Base-by-base conservation (phyloP, 2,329 filamentous ascomycete species). In the Mycosphaerelloides madeirae region DNA sequence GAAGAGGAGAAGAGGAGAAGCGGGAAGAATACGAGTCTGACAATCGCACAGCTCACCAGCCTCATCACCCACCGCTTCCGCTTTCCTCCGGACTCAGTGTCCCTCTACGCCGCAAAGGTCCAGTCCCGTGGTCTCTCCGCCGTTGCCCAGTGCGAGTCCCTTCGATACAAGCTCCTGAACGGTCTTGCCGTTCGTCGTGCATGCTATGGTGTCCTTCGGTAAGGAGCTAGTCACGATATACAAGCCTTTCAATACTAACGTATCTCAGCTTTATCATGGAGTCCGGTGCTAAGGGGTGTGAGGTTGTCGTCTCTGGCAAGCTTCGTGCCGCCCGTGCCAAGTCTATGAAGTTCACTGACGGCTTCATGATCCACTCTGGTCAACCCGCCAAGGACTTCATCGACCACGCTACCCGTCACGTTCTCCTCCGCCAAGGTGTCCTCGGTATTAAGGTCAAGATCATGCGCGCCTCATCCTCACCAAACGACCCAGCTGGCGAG, bases 51-150 rank as follows among this genome's bases (percentile, higher is more conserved):
- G 83, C 89, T 98, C 76, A 98, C 93, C 72, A 96, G 89, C 68
- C 85, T 98, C 72, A 98, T 98, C 82, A 94, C 98, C 82, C 97
- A 98, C 87, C 90, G 93, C 71, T 98, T 98, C 87, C 96, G 96
- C 83, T 98, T 98, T 85, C 91, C 93, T 77, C 91, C 97, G 81
- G 97, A 97, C 87, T 94, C 86, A 65, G 93, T 98, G 73, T 97
- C 93, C 61, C 89, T 98, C 70, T 98, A 98, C 76, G 93, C 93
- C 77, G 94, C 93, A 76, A 98, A 98, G 85, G 93, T 98, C 70
- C 93, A 97, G 83, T 97, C 96, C 82, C 91, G 93, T 73, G 93
- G 93, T 87, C 90, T 98, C 63, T 97, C 91, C 68, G 93, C 93
- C 71, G 93, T 98, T 77, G 93, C 93, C 68, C 93, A 98, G 82